phyloP scores from a whole-genome alignment of 2,329 filamentous ascomycete genomes.

The Calonectria fujianensis region DNA sequence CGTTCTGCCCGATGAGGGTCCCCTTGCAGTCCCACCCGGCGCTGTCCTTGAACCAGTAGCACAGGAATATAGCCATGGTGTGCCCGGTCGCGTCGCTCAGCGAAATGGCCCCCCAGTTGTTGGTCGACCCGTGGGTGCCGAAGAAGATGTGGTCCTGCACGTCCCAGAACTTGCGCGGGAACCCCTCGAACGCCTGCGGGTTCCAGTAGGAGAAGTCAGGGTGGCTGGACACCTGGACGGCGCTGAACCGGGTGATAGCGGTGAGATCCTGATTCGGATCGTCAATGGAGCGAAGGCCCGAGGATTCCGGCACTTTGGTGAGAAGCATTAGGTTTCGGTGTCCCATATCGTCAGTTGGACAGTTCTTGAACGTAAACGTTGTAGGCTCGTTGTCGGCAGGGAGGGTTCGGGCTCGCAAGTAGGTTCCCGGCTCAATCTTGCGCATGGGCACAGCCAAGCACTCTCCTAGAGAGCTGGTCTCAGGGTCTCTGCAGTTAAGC shows the following conservation, averaged over 20 bases:
- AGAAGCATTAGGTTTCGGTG: conserved; percentile 3
- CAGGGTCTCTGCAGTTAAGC: conserved; percentile 15
- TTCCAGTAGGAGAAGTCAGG: conserved; percentile 10
- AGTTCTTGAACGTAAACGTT: not conserved
- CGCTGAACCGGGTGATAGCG: not conserved
- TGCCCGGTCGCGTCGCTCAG: not conserved
- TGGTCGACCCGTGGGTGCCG: conserved; percentile 19
- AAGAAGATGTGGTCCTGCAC: conserved; percentile 30
- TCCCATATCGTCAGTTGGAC: not conserved
- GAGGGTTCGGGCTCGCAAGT: conserved; percentile 18
- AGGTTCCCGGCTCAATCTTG: conserved; percentile 20
- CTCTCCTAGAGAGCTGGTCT: not conserved
- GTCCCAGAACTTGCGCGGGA: conserved; percentile 30
- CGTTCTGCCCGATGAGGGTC: conserved; percentile 1
- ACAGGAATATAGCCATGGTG: conserved; percentile 20
- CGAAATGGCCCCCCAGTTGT: conserved; percentile 28
- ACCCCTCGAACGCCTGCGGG: not conserved
- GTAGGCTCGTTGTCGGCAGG: not conserved
- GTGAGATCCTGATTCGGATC: not conserved
- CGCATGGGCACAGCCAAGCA: conserved; percentile 17
- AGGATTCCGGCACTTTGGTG: not conserved
- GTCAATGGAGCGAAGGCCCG: not conserved
- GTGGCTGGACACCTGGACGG: not conserved
- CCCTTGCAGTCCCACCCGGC: conserved; percentile 14
- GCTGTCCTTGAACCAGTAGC: conserved; percentile 19